Conservation (phyloP, 2,329 filamentous ascomycete species). For the Talaromyces sp. region DNA sequence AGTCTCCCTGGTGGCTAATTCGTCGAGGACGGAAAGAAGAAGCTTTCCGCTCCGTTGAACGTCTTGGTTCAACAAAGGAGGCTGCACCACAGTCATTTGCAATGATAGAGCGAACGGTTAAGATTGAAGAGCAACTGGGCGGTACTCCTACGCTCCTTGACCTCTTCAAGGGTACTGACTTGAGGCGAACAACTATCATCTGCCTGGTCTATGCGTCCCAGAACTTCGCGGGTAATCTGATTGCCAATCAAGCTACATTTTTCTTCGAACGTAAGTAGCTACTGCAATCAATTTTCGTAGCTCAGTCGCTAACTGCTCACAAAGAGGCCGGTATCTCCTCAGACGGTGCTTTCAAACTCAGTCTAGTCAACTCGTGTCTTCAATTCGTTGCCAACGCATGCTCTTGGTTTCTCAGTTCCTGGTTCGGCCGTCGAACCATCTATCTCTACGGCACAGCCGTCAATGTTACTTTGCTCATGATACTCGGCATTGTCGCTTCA, state of each 20-base stretch:
- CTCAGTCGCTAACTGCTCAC: conserved; percentile 16
- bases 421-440: conserved; percentile 38
- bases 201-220: conserved; percentile 33
- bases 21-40: conserved; percentile 41
- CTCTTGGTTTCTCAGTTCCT: conserved; percentile 48
- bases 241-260: conserved; percentile 43
- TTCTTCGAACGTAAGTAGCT: conserved; percentile 56
- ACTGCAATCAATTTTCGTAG: conserved; percentile 47
- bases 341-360: conserved; percentile 28
- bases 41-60: conserved; percentile 39
- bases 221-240: conserved; percentile 30
- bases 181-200: conserved; percentile 42
- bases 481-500: conserved; percentile 26
- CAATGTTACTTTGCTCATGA: conserved; percentile 29
- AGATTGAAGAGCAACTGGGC: conserved; percentile 24
- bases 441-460: conserved; percentile 35
- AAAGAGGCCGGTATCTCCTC: conserved; percentile 31
- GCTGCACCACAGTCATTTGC: conserved; percentile 48
- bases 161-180: conserved; percentile 31
- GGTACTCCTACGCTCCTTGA: conserved; percentile 25
- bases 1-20: conserved; percentile 53
- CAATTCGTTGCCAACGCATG: conserved; percentile 50
- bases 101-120: conserved; percentile 58
- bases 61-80: conserved; percentile 39
- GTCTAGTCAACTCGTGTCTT: conserved; percentile 29